Evolutionary conservation across 2,329 filamentous ascomycete species (phyloP).

Genomic region (Calonectria ilicicola): DNA sequence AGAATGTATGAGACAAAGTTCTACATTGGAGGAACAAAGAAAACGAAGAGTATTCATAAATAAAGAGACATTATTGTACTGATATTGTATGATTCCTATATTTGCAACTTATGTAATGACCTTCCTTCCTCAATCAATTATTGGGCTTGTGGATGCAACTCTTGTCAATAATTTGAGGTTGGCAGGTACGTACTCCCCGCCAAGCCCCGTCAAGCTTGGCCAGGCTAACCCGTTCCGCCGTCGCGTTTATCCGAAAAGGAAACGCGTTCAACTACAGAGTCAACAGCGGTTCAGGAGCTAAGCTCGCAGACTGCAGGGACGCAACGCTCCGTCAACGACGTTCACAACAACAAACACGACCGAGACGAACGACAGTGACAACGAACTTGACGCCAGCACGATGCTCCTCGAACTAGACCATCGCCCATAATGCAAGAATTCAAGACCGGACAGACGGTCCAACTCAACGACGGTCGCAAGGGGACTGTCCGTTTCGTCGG

Average conservation of each 20-base stretch:
- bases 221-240: constrained; percentile 30
- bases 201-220: background rate
- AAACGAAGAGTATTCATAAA: background rate
- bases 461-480: constrained; percentile 81
- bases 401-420: constrained; percentile 46
- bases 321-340: constrained; percentile 18
- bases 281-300: constrained; percentile 35
- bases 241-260: constrained; percentile 45
- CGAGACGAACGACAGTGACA: constrained; percentile 2
- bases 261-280: constrained; percentile 31
- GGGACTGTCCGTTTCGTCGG: constrained; percentile 87
- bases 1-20: background rate
- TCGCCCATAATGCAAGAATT: constrained; percentile 63
- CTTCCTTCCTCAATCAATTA: background rate
- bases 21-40: background rate
- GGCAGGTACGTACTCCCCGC: background rate
- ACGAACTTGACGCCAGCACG: constrained; percentile 38
- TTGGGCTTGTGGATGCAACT: background rate
- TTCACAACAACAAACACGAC: constrained; percentile 7
- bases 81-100: too few species aligned
- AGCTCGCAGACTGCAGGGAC: constrained; percentile 11
- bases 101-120: too few species aligned
- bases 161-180: background rate
- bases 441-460: constrained; percentile 78
- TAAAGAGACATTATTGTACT: background rate